Conservation (phyloP, 805 yeast species). For the Metschnikowia borealis region DNA sequence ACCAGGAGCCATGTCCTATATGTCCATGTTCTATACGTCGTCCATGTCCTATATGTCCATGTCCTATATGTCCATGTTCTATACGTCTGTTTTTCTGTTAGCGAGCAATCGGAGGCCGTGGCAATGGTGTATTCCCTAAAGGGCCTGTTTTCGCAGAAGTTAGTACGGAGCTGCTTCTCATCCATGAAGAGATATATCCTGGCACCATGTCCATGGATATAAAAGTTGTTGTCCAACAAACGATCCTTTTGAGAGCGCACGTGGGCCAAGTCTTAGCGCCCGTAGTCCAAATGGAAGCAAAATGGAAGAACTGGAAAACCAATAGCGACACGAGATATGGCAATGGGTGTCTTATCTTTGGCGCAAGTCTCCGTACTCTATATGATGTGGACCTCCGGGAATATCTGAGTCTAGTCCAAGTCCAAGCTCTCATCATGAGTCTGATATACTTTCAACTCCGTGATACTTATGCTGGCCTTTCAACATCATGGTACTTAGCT, state of each 20-base stretch:
- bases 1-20: conserved; percentile 92
- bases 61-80: too few relatives aligned
- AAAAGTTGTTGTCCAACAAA: conserved; percentile 84
- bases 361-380: too few relatives aligned
- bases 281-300: conserved; percentile 56
- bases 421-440: too few relatives aligned
- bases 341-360: too few relatives aligned
- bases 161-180: conserved; percentile 67
- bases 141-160: conserved; percentile 49
- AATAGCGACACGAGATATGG: too few relatives aligned
- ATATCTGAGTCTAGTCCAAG: too few relatives aligned
- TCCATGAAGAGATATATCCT: conserved; percentile 96
- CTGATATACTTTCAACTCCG: too few relatives aligned
- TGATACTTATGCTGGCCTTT: too few relatives aligned
- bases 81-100: conserved; percentile 89
- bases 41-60: conserved; percentile 55
- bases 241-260: conserved; percentile 87
- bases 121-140: conserved; percentile 75
- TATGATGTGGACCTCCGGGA: too few relatives aligned
- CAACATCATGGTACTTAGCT: too few relatives aligned
- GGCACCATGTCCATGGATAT: conserved; percentile 96
- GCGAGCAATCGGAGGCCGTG: conserved; percentile 84
- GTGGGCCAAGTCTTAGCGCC: conserved; percentile 93
- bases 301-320: too few relatives aligned
- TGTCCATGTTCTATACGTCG: conserved; percentile 52